Base-by-base conservation (phyloP, 768 basidiomycete genomes). In the Pleurotus citrinopileatus region DNA sequence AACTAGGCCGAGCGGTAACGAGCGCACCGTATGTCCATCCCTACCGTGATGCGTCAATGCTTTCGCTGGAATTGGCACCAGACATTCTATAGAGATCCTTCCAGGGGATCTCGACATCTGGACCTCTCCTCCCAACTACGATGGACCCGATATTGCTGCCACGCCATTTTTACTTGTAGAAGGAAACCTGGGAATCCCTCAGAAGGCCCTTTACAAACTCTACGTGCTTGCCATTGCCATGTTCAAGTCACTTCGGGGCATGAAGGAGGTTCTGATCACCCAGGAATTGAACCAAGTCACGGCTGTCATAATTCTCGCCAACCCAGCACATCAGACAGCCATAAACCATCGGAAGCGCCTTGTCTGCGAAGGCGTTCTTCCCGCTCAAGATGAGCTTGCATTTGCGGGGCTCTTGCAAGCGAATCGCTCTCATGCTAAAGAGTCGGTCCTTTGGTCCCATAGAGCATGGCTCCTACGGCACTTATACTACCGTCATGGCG, bases 291-390 rank as follows among this genome's bases (percentile, higher is more conserved):
- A 63, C 4, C 60, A 59, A 42, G 71, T 76, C 1, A 73, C 83
- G 0, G 69, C 72, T 32, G 62, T 84, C 45, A 70, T 89, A n/a
- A 62, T 88, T 4, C 71, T 89, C 25, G 73, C 79, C 32, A 89
- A 89, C 65, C 83, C 88, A 27, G 83, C 82, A 0, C 83, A 89
- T 60, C 81, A 83, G 55, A 84, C 86, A 19, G 86, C 86, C 2
- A 67, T 88, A 29, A 87, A 89, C 61, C 58, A 69, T 4, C 73
- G 87, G 29, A 88, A 86, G 61, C 67, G 63, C 15, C 74, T 87
- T 20, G 68, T 87, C 17, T 57, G 61, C n/a, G 55, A 58, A 2
- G 70, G 69, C 1, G 9, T 60, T 4, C 63, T 82, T 15, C 64
- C 74, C 28, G 62, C 73, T 7, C 55, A 63, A n/a, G 56, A 65